phyloP scores from a whole-genome alignment of 495 filamentous ascomycete genomes.

The Lophiotrema nucula region DNA sequence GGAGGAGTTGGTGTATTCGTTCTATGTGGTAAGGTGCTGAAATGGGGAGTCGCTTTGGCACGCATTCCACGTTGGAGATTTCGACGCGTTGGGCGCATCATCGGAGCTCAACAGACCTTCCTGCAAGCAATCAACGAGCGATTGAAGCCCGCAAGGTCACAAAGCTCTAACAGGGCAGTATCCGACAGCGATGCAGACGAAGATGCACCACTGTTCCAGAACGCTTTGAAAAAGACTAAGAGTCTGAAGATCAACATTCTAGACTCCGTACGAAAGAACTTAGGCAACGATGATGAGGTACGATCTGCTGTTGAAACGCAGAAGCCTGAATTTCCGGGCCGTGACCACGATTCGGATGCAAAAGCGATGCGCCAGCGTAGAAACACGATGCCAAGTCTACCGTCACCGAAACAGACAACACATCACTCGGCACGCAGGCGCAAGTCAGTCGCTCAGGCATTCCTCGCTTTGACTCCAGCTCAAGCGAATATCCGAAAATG shows the following conservation, averaged over 20 bases:
- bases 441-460: conserved; percentile 65
- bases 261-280: background rate
- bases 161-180: conserved; percentile 39
- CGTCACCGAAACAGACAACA: background rate
- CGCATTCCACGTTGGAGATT: conserved; percentile 91
- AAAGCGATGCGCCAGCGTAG: background rate
- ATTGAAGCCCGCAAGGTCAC: conserved; percentile 6
- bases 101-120: conserved; percentile 50
- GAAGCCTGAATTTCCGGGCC: background rate
- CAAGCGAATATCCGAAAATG: conserved; percentile 78
- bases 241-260: conserved; percentile 22
- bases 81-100: conserved; percentile 52
- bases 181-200: conserved; percentile 52
- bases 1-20: conserved; percentile 77
- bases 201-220: conserved; percentile 31
- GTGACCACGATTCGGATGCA: background rate
- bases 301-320: conserved; percentile 28
- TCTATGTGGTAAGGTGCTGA: conserved; percentile 70
- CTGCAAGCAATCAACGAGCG: conserved; percentile 52
- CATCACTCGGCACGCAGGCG: conserved; percentile 54
- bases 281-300: conserved; percentile 11
- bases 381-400: conserved; percentile 27
- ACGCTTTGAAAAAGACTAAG: conserved; percentile 10
- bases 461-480: conserved; percentile 73
- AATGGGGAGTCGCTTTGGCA: conserved; percentile 81